These are phyloP conservation scores for Alternaria sp. DNA, from an alignment of 2,329 filamentous ascomycete genomes.

Conservation along the genomic window DNA sequence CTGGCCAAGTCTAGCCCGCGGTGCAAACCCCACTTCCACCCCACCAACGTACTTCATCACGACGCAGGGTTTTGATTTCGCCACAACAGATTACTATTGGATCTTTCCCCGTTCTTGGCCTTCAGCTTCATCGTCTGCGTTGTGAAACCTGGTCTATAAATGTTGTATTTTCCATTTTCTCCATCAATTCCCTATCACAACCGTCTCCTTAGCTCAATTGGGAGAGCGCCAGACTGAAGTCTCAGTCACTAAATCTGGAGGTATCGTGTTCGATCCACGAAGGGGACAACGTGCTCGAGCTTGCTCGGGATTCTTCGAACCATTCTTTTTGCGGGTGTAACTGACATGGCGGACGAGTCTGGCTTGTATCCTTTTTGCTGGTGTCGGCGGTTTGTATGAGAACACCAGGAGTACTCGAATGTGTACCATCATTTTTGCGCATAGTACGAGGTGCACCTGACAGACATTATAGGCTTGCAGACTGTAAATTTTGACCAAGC, in stretches of 20 bases:
- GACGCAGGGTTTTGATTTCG: background rate
- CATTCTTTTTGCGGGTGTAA: background rate
- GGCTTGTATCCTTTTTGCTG: background rate
- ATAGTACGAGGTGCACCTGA: background rate
- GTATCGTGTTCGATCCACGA: constrained; percentile 27
- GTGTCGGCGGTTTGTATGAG: background rate
- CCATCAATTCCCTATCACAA: constrained; percentile 13
- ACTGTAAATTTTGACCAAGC: background rate
- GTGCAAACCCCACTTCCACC: constrained; percentile 6
- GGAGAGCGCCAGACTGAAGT: constrained; percentile 29
- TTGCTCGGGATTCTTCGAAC: constrained; percentile 21
- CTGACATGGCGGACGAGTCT: rapidly evolving
- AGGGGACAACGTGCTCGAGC: constrained; percentile 23
- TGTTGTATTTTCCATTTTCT: too few species aligned
- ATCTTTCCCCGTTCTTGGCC: background rate
- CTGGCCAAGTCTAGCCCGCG: background rate
- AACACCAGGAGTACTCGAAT: background rate
- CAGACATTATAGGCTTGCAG: background rate
- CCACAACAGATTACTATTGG: background rate
- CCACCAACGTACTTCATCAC: background rate
- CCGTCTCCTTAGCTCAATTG: constrained; percentile 28
- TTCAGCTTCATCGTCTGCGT: rapidly evolving
- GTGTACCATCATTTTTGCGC: background rate
- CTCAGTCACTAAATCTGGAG: constrained; percentile 25
- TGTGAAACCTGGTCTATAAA: rapidly evolving